Evolutionary conservation across 805 yeast species (phyloP), one percentile per base, ranked within the genome.

Genomic region (Candida alai): DNA sequence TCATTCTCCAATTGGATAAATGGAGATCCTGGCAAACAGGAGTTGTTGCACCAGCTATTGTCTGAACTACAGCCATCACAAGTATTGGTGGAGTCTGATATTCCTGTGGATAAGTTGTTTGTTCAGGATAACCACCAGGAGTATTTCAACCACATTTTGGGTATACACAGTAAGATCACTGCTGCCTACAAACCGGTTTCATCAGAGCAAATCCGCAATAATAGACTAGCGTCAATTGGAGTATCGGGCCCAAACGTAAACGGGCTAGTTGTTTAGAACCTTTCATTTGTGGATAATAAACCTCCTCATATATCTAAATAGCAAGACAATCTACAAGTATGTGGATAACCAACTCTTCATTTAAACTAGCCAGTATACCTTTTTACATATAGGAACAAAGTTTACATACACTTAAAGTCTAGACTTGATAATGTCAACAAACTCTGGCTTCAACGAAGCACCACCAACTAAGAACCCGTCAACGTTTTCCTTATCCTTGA

Each of bases 381-480:
- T 23, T 34, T 22, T 29, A n/a, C 26, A 19, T 39, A 19, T 28
- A 19, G 27, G 9, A n/a, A 26, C 32, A 17, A 22, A 32, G 28
- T 26, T 26, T n/a, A 16, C 28, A n/a, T 9, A 6, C 19, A 45
- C 30, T 62, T 78, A 85, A 61, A 72, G 69, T 82, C 95, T 83
- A 36, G 95, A 84, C 74, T 84, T 90, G 78, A 93, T 75, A 61
- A 93, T 93, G 70, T 87, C 93, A 58, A 86, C 79, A 60, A 93
- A 93, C 74, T 93, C 98, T 48, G 98, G 96, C 78, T 93, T 93
- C 68, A 93, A 79, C 30, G 95, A 86, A 59, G 98, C 98, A 73
- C 98, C 98, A 60, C 98, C 98, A 54, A 93, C 98, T 58, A 93
- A 79, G 90, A 89, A 93, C 35, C 98, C 98, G 60, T 93, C 98